phyloP scores from a whole-genome alignment of 1,284 basidiomycete genomes.

The Fomitopsis palustris region DNA sequence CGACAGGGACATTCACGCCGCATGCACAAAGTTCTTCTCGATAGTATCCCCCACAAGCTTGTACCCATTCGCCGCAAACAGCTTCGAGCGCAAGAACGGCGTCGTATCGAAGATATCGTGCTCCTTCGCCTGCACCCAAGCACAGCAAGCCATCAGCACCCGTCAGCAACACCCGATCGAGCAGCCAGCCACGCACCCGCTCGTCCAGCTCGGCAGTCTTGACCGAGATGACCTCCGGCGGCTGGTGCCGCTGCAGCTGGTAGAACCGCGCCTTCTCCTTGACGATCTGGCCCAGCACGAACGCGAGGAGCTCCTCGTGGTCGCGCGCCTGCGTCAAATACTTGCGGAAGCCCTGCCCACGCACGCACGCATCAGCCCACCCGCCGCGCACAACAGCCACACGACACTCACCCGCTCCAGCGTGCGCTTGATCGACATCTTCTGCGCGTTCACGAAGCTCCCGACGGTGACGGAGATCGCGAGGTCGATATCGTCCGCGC shows the following conservation, averaged over 20 bases:
- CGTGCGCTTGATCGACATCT: slow-evolving; percentile 98
- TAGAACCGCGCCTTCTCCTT: slow-evolving; percentile 91
- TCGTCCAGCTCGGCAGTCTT: slow-evolving; percentile 81
- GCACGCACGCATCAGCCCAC: slow-evolving; percentile 3
- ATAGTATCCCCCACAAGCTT: slow-evolving; percentile 60
- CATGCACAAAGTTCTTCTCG: slow-evolving; percentile 58
- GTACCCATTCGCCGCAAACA: slow-evolving; percentile 94
- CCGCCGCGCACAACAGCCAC: not conserved
- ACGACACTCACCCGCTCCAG: slow-evolving; percentile 71
- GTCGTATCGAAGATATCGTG: slow-evolving; percentile 91
- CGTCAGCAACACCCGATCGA: not conserved
- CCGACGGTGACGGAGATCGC: slow-evolving; percentile 95
- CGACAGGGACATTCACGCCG: slow-evolving; percentile 9
- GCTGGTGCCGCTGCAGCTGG: slow-evolving; percentile 72
- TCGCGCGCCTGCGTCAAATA: slow-evolving; percentile 94
- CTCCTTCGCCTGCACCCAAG: slow-evolving; percentile 81
- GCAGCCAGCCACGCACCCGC: slow-evolving; percentile 47
- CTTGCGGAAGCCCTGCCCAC: slow-evolving; percentile 85
- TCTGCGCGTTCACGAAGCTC: slow-evolving; percentile 95
- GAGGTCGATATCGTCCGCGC: slow-evolving; percentile 94
- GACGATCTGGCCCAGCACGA: slow-evolving; percentile 91
- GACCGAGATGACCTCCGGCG: slow-evolving; percentile 73
- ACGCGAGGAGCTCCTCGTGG: slow-evolving; percentile 92
- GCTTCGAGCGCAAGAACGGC: slow-evolving; percentile 80
- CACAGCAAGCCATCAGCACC: no score